Base-by-base conservation (phyloP, 208 protist genomes). In the Acanthamoeba royreba region DNA sequence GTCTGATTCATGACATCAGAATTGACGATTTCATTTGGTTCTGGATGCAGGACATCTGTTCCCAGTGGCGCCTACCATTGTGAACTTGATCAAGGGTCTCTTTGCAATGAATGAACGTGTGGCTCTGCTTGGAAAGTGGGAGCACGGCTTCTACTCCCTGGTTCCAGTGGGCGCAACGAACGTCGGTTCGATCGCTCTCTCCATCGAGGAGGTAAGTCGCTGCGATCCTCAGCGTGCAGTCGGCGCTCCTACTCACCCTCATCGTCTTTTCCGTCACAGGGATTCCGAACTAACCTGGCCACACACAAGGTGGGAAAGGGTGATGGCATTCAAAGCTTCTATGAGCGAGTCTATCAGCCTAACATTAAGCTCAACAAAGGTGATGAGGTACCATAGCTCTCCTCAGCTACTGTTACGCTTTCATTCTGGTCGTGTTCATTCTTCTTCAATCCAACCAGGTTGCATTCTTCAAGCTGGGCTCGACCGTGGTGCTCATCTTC, bases 401-500 rank as follows among this genome's bases (percentile, higher is more conserved):
- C 13, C 7, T 17, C 31, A 31, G 46, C 79, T 53, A 69, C 69
- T 81, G 46, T n/a, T 22, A 33, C 33, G 55, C 19, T 77, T 8
- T 11, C 42, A n/a, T 89, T 69, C 9, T 42, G 8, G 46, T 8
- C 66, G 79, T n/a, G 47, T 92, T 85, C 87, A 42, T 58, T 19
- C 15, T 31, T 22, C n/a, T 40, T 31, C 81, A 92, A 85, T n/a
- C 63, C 13, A 86, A 92, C 45, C 8, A 7, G n/a, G n/a, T 94
- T 7, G 61, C 40, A 2, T 93, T 93, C 43, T 98, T 98, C 89
- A 90, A 94, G 22, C 89, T 98, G 28, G 97, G 97, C 55, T 97
- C 95, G 13, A 97, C 97, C 17, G 94, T 98, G 28, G 93, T 98
- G 0, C 38, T 98, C 19, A 72, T 98, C 31, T 97, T 97, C 69